Evolutionary conservation across 2,329 filamentous ascomycete species (phyloP), one percentile per base, ranked within the genome.

Genomic region (Exophiala phaeomuriformis): DNA sequence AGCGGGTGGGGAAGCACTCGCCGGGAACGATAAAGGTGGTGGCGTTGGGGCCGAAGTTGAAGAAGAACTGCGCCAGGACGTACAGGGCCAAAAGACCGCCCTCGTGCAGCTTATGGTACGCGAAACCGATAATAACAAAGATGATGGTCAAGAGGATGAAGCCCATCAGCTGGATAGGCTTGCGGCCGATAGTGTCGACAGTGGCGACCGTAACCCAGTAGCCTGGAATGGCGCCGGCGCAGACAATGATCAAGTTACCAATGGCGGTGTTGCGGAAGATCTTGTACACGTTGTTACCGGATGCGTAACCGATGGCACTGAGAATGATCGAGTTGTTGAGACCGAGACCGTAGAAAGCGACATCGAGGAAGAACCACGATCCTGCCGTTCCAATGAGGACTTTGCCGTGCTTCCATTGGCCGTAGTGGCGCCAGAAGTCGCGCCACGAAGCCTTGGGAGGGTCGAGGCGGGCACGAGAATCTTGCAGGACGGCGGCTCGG

Each of bases 321-420:
- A 90, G 78, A 58, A 90, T 88, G 55, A 81, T 79, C 28, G 83
- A 80, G 69, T 88, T 90, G 70, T 90, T 90, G 47, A 91, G 75
- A 33, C 84, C 84, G 27, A 90, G 78, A 50, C 83, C 82, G 62
- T 85, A 85, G 66, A 58, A 52, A 65, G 77, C 77, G 39, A 80
- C 75, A 65, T 90, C 87, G 49, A 88, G 82, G 70, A 86, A 80
- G 70, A 90, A 91, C 88, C 88, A 94, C 2, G 88, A 91, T 39
- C 85, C 84, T 8, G 87, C 85, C 8, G 87, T 91, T n/a, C 86
- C 86, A 40, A 89, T 73, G 0, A 89, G 79, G 10, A 90, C 77
- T 65, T 83, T 81, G 51, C 78, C 82, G 66, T 91, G 84, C 72
- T 82, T 86, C 75, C 79, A 82, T 65, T 84, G 79, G 53, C 75